Evolutionary conservation across 768 basidiomycete genomes (phyloP), one percentile per base, ranked within the genome.

Genomic region (Hericium coralloides): DNA sequence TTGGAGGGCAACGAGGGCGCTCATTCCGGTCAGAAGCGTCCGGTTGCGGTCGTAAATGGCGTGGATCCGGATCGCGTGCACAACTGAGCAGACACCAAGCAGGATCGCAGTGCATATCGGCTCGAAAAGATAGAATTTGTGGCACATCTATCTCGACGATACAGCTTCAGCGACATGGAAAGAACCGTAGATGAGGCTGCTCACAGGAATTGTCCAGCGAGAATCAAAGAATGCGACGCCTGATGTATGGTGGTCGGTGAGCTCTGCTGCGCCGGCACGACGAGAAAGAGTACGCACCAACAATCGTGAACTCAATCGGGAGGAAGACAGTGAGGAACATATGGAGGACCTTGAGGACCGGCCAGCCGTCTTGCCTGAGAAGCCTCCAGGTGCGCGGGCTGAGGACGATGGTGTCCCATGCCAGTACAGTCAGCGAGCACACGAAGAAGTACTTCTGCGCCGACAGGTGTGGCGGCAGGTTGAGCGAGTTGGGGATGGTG

Each of bases 401-500:
- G 51, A 93, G 79, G 38, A 93, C 90, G 64, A 93, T 82, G 38
- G 89, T 84, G 65, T 93, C 90, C 90, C 91, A 92, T 7, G 90
- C 90, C 0, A 89, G 87, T 56, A 93, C 88, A 55, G 90, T 93
- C 60, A 93, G 81, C 0, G 90, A 89, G 74, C 90, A 93, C 61
- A 92, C 91, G 49, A 89, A 81, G 68, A 92, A 91, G 64, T 93
- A 93, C 70, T 92, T 92, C 77, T 92, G 90, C 0, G 90, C 90
- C 31, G 80, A 82, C 38, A 92, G 77, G 68, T 89, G 90, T 1
- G 90, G 79, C 0, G 90, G 79, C 5, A 92, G 80, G 62, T 86
- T 74, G 66, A 92, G 83, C 22, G 83, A 87, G 55, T 76, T 69
- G 17, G 90, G 90, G 8, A 92, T 68, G 0, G 56, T 12, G 12